Conservation (phyloP, 176 grass and related monocot genomes). For the Juncus effusus region DNA sequence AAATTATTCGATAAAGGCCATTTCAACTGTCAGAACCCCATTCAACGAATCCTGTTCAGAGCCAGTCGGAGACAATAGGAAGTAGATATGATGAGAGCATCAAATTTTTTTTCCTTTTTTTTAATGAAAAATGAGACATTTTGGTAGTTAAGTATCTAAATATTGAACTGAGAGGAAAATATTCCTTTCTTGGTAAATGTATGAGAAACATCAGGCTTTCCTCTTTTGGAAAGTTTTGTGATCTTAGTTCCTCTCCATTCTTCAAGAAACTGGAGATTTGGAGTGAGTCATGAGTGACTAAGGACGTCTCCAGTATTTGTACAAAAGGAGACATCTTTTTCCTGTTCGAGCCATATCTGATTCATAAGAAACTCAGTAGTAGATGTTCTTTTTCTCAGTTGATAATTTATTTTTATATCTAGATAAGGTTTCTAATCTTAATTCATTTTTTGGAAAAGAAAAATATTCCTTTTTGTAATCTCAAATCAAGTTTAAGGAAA, state of each 20-base stretch:
- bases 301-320: neutral
- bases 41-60: conserved; percentile 82
- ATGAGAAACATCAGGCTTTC: neutral
- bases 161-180: neutral
- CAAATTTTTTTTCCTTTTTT: too few species aligned
- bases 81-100: neutral
- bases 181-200: conserved; percentile 35
- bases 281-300: too few species aligned
- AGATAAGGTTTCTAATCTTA: too few species aligned
- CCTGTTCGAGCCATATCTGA: too few species aligned
- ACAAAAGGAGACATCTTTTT: neutral
- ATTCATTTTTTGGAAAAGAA: too few species aligned
- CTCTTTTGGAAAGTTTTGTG: neutral
- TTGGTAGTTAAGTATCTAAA: neutral
- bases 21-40: conserved; percentile 71
- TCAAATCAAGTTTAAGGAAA: neutral
- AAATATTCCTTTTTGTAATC: neutral
- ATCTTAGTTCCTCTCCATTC: conserved; percentile 7
- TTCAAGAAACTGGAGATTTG: conserved; percentile 11
- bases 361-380: neutral
- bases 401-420: too few species aligned
- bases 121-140: neutral
- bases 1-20: neutral
- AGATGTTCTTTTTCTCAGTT: conserved; percentile 9
- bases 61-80: too few species aligned